phyloP scores from a whole-genome alignment of 768 basidiomycete genomes.

The Holtermanniella nyarrowii region DNA sequence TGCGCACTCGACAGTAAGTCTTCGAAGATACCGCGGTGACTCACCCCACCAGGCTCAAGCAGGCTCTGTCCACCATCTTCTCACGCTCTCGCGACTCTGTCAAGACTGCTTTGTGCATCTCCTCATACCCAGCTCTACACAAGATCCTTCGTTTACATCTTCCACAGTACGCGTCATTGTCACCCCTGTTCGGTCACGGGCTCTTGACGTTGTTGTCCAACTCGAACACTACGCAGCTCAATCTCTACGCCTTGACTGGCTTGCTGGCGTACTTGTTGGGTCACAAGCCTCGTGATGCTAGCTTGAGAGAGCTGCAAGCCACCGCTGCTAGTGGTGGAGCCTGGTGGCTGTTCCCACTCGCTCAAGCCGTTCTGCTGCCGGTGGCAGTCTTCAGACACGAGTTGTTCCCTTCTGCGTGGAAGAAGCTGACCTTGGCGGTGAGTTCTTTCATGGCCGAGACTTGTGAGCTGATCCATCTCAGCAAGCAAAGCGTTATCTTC shows the following conservation, averaged over 20 bases:
- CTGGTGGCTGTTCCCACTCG: background rate
- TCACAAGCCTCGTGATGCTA: background rate
- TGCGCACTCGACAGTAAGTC: background rate
- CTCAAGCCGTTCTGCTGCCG: background rate
- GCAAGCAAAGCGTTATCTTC: background rate
- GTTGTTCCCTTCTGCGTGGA: background rate
- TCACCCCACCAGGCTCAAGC: background rate
- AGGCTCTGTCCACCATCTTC: background rate
- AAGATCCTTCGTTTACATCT: background rate
- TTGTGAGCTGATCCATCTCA: background rate
- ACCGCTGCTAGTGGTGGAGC: background rate
- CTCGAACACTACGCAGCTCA: background rate
- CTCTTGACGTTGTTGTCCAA: background rate
- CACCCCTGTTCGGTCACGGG: background rate
- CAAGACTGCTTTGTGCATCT: background rate
- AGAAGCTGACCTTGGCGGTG: background rate
- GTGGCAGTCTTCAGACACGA: background rate
- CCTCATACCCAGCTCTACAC: background rate
- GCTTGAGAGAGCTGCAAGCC: background rate
- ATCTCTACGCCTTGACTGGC: background rate
- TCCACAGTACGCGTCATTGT: background rate
- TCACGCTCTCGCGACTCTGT: background rate
- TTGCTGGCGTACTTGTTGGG: background rate
- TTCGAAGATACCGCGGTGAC: background rate
- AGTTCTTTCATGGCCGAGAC: too few relatives aligned